phyloP scores from a whole-genome alignment of 2,329 filamentous ascomycete genomes.

The Diaporthe destruens region DNA sequence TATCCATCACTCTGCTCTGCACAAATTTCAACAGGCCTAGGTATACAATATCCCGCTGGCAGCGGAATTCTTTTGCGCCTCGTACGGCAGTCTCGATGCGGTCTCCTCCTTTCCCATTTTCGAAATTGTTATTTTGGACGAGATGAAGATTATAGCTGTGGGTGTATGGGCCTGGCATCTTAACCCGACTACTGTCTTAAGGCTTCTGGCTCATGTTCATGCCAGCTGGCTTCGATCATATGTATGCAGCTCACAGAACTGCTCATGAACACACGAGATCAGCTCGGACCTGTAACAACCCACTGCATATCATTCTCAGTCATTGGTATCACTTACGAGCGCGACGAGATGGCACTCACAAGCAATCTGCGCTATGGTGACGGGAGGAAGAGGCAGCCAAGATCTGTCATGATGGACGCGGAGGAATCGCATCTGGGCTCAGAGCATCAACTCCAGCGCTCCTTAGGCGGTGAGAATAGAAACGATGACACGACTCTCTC shows the following conservation, averaged over 20 bases:
- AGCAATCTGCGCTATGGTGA: neutral
- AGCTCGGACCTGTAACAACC: neutral
- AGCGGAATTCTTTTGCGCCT: neutral
- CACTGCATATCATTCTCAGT: neutral
- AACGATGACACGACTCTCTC: neutral
- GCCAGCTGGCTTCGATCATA: neutral
- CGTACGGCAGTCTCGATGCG: neutral
- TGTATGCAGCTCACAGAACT: neutral
- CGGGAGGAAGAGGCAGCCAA: neutral
- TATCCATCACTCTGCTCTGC: no score
- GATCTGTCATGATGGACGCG: neutral
- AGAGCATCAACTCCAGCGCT: neutral
- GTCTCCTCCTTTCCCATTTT: neutral
- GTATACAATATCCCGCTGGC: constrained; percentile 1
- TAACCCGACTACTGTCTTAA: neutral
- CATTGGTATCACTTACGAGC: neutral
- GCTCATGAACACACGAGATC: neutral
- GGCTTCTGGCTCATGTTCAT: neutral
- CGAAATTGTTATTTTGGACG: neutral
- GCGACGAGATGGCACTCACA: neutral
- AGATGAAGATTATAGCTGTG: no score
- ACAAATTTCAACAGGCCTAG: neutral
- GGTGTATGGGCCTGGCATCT: no score
- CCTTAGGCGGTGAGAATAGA: neutral
- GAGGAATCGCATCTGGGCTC: neutral